Evolutionary conservation across 1,139 yeast species (phyloP).

Genomic region (Candida sanyaensis): DNA sequence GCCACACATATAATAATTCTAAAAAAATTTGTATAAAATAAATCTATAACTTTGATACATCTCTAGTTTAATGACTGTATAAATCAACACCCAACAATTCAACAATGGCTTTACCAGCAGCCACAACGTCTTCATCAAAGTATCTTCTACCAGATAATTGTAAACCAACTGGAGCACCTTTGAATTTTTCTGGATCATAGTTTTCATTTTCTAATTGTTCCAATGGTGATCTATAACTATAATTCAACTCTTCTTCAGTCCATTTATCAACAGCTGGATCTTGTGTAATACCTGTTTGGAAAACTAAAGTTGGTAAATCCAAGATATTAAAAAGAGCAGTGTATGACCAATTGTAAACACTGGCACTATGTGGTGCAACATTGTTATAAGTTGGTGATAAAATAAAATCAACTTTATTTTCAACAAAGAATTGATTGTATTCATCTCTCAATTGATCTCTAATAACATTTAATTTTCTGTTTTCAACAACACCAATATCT

Average conservation of each 20-base stretch:
- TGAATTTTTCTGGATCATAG: conserved; percentile 34
- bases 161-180: conserved; percentile 44
- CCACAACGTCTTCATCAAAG: conserved; percentile 43
- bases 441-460: conserved; percentile 60
- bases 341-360: conserved; percentile 75
- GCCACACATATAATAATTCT: too few species aligned
- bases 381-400: conserved; percentile 70
- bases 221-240: conserved; percentile 39
- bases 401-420: conserved; percentile 64
- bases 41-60: neutral
- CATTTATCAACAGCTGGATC: conserved; percentile 49
- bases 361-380: conserved; percentile 69
- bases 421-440: conserved; percentile 51
- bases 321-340: conserved; percentile 67
- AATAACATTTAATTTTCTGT: conserved; percentile 46
- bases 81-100: conserved; percentile 27
- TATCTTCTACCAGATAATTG: conserved; percentile 43
- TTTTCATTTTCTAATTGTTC: conserved; percentile 44
- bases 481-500: conserved; percentile 43
- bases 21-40: too few species aligned
- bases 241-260: conserved; percentile 31
- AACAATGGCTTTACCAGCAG: conserved; percentile 39
- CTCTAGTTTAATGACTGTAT: conserved; percentile 7
- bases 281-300: conserved; percentile 64
- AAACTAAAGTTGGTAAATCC: conserved; percentile 61